Evolutionary conservation across 2,329 filamentous ascomycete species (phyloP), one percentile per base, ranked within the genome.

Genomic region (Colletotrichum sp.): DNA sequence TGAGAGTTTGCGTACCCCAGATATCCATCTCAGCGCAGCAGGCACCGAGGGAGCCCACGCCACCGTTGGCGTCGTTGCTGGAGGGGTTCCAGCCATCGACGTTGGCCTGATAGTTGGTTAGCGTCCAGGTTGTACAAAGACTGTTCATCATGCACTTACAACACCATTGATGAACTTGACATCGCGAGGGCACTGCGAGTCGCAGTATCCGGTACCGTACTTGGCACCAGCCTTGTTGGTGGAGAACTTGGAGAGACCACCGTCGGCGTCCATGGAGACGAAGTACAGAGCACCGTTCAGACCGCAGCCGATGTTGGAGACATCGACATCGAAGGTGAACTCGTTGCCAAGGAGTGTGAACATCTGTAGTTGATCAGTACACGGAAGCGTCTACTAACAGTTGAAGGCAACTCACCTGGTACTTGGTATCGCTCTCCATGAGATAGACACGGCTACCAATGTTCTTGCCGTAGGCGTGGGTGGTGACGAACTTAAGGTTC

Each of bases 201-300:
- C 89, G 78, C 90, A 85, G 80, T 85, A 85, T 57, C 91, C 91
- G 72, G 91, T 93, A 74, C 91, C 91, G 82, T 91, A 92, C 82
- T 90, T 89, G 81, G 91, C 90, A 74, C 87, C 87, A 13, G 87
- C 87, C 83, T 87, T 86, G 84, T 89, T 92, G 81, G 83, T 84
- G 4, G 84, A 74, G 83, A 88, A 90, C 82, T 87, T 88, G 81
- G 83, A 80, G 78, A 86, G 81, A 64, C 91, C 91, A 78, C 91
- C 91, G 78, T 92, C 90, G 21, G 85, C 83, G 52, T 91, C 90
- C 90, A 91, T 91, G 81, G 88, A 86, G 61, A 91, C 89, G 71
- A 92, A 90, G 86, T 95, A 95, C 63, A 95, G 85, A 61, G 93
- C 93, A 71, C 93, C 93, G 84, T 95, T 95, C 75, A 95, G 85